Evolutionary conservation across 108 stramenopile genomes (phyloP).

Genomic region (Cyclostephanos tholiformis): DNA sequence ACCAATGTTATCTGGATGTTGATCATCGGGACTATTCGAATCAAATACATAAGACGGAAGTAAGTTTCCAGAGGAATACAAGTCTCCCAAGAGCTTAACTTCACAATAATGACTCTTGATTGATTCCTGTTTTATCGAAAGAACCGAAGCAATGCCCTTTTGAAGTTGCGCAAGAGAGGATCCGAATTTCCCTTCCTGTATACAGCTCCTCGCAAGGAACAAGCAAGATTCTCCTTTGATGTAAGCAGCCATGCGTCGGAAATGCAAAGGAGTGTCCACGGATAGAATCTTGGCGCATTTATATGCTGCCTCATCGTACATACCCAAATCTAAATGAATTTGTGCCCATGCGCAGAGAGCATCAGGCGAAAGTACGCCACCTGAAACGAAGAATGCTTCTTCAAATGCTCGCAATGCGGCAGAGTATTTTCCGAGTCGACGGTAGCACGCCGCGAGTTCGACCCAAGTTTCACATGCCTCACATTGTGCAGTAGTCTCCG

Average conservation of each 20-base stretch:
- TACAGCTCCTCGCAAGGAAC: conserved; percentile 52
- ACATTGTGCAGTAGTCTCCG: conserved; percentile 5
- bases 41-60: conserved; percentile 62
- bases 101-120: conserved; percentile 39
- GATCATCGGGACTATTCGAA: conserved; percentile 2
- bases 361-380: conserved; percentile 32
- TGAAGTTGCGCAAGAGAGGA: conserved; percentile 46
- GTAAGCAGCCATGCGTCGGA: conserved; percentile 51
- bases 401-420: conserved; percentile 65
- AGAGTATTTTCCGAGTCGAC: conserved; percentile 65
- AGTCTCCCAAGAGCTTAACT: conserved; percentile 73
- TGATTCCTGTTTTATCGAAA: background rate
- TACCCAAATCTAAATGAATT: conserved; percentile 70
- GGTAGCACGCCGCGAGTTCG: conserved; percentile 67
- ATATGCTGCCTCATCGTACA: conserved; percentile 61
- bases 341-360: conserved; percentile 67
- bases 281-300: conserved; percentile 56
- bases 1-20: conserved; percentile 13
- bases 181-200: conserved; percentile 71
- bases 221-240: conserved; percentile 57
- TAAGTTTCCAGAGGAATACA: conserved; percentile 64
- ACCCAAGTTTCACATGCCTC: conserved; percentile 44
- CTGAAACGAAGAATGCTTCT: conserved; percentile 47
- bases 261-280: conserved; percentile 7
- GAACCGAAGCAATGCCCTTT: conserved; percentile 40